Base-by-base conservation (phyloP, 2,329 filamentous ascomycete genomes). In the Neopestalotiopsis rosae region DNA sequence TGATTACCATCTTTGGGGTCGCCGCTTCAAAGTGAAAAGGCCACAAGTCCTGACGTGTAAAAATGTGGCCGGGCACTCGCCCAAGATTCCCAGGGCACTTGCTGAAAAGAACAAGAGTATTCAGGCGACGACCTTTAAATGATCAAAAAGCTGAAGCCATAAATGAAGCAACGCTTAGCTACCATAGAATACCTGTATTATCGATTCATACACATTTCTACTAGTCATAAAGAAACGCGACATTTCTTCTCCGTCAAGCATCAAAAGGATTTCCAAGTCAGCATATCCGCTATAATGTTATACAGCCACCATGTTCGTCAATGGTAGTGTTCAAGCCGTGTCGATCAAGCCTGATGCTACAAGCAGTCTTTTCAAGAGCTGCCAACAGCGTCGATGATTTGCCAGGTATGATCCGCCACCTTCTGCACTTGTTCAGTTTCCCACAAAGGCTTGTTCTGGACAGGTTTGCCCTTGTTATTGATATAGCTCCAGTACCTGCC, bases 391-490 rank as follows among this genome's bases (percentile, higher is more conserved):
- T 63, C 65, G 70, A 74, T 38, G 2, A 63, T n/a, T 32, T 63
- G 20, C 61, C 67, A 70, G 66, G 72, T 74, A 52, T 17, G 70
- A 67, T 59, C 38, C 20, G 63, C 72, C 1, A 81, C 71, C 68
- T 73, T 77, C 2, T 72, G 65, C 10, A 73, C 65, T 66, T 81
- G 70, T 1, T 77, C 78, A 4, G 75, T 69, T 0, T 30, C 74
- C 75, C 76, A 81, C 2, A 70, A 52, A 1, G 69, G 49, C 69
- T 80, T 80, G 3, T 74, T 72, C 1, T 61, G n/a, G 7, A 80
- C 56, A 12, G 72, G 12, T 0, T 65, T 61, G 0, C 79, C 79
- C 65, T 79, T 80, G 14, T 70, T 65, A 40, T 79, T 74, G 6
- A 80, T 77, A 34, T 70, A 74, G 12, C 71, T 75, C 71, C 74